phyloP scores from a whole-genome alignment of 2,329 filamentous ascomycete species.

The Talaromyces sp. region DNA sequence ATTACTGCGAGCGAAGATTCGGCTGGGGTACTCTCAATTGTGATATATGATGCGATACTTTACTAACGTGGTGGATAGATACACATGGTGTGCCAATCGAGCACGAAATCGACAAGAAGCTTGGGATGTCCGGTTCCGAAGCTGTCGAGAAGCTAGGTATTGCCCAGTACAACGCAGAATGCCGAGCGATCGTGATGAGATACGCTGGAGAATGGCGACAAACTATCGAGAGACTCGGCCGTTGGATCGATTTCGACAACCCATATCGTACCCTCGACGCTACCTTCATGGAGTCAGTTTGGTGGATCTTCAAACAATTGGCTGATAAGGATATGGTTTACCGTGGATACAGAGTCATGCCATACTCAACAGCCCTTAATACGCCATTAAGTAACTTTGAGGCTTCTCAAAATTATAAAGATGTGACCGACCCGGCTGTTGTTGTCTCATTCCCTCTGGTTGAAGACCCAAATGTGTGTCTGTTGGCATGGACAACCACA shows the following conservation, averaged over 20 bases:
- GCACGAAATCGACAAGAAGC: slow-evolving; percentile 95
- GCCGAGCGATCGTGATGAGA: slow-evolving; percentile 88
- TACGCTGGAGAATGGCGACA: slow-evolving; percentile 82
- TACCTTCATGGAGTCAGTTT: slow-evolving; percentile 92
- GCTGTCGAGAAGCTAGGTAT: slow-evolving; percentile 84
- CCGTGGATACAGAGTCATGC: slow-evolving; percentile 88
- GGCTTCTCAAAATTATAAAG: slow-evolving; percentile 90
- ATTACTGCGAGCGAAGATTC: slow-evolving; percentile 85
- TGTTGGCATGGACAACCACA: slow-evolving; percentile 88
- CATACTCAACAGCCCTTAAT: slow-evolving; percentile 85
- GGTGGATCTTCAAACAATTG: slow-evolving; percentile 95
- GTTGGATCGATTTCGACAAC: slow-evolving; percentile 98
- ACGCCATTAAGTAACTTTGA: slow-evolving; percentile 93
- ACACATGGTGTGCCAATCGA: slow-evolving; percentile 93
- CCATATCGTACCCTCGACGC: slow-evolving; percentile 94
- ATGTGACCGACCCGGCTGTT: slow-evolving; percentile 84
- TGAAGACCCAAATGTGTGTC: slow-evolving; percentile 68
- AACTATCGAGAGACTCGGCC: slow-evolving; percentile 82
- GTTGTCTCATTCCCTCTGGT: slow-evolving; percentile 83
- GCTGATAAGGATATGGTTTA: slow-evolving; percentile 89
- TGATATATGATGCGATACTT: neutral
- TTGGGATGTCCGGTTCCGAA: slow-evolving; percentile 81
- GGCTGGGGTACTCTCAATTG: slow-evolving; percentile 60
- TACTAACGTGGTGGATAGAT: slow-evolving; percentile 46
- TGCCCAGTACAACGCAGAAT: slow-evolving; percentile 86